Evolutionary conservation across 1,139 yeast genomes (phyloP).

Genomic region (Diutina catenulata): DNA sequence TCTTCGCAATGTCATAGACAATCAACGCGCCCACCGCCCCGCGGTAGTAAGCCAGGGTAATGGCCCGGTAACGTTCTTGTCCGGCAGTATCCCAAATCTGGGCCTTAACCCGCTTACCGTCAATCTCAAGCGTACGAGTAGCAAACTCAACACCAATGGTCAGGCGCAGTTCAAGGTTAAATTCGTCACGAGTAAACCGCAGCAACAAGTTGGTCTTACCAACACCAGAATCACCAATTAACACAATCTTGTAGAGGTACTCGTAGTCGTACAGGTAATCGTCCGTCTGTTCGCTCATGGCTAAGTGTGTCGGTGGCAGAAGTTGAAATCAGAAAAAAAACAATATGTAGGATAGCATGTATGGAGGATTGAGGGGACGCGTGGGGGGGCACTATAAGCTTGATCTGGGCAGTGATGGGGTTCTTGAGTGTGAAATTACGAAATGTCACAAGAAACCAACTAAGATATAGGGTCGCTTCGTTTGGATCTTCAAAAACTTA

Average conservation of each 20-base stretch:
- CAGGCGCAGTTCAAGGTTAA: constrained; percentile 85
- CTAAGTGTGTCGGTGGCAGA: no score
- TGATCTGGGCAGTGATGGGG: no score
- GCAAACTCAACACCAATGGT: constrained; percentile 99
- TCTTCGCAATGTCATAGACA: constrained; percentile 90
- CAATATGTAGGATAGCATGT: no score
- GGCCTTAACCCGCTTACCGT: constrained; percentile 90
- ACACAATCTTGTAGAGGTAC: constrained; percentile 80
- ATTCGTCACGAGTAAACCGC: constrained; percentile 90
- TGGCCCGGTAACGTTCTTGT: constrained; percentile 96
- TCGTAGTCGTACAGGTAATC: constrained; percentile 91
- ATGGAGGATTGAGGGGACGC: no score
- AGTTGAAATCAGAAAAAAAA: no score
- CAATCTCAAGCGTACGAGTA: constrained; percentile 88
- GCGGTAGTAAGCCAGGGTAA: constrained; percentile 92
- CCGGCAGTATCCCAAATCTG: constrained; percentile 99
- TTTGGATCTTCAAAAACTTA: no score
- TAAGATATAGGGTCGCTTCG: no score
- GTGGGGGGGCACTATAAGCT: no score
- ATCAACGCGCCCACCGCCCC: constrained; percentile 97
- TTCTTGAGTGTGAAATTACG: no score
- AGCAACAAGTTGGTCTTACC: constrained; percentile 92
- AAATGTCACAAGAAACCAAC: no score
- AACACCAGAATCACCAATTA: constrained; percentile 96
- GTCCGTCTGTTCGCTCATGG: constrained; percentile 42